Conservation (phyloP, 257 asterid species). For the Haberlea rhodopensis region DNA sequence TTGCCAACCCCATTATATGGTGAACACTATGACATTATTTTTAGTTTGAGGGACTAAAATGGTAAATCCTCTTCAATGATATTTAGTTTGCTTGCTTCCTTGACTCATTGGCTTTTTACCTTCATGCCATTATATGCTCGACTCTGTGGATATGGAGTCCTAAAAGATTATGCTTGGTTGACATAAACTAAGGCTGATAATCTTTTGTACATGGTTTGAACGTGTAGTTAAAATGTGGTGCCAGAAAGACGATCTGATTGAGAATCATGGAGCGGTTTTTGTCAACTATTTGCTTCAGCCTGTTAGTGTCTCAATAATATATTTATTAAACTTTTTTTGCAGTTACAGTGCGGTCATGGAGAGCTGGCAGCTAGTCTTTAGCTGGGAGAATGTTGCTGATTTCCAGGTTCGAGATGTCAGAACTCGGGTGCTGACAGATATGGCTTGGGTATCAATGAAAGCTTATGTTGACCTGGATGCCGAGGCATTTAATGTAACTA, state of each 20-base stretch:
- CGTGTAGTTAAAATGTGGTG: neutral
- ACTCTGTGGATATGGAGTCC: neutral
- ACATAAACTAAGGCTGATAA: neutral
- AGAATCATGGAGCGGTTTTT: neutral
- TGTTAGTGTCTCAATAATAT: conserved; percentile 1
- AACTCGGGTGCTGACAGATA: conserved; percentile 62
- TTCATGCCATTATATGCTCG: neutral
- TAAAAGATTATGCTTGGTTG: conserved; percentile 9
- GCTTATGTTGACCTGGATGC: conserved; percentile 54
- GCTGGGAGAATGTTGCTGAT: conserved; percentile 74
- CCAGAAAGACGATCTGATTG: neutral
- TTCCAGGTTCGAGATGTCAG: conserved; percentile 71
- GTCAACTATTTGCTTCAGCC: neutral
- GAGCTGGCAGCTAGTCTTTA: conserved; percentile 82
- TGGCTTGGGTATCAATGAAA: conserved; percentile 97
- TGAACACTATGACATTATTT: neutral
- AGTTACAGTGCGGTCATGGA: conserved; percentile 78
- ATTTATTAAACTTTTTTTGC: conserved; percentile 30
- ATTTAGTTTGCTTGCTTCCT: neutral
- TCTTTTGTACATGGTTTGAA: neutral
- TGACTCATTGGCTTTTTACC: neutral
- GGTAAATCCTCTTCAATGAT: neutral
- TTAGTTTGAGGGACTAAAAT: neutral
- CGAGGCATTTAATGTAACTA: conserved; percentile 58
- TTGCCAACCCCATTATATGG: neutral